Percentiles rank a stretch among this genome's conserved stretches.
These are phyloP conservation scores for Metschnikowia baotianmanensis DNA, from an alignment of 805 yeast genomes.

Conservation along the genomic window DNA sequence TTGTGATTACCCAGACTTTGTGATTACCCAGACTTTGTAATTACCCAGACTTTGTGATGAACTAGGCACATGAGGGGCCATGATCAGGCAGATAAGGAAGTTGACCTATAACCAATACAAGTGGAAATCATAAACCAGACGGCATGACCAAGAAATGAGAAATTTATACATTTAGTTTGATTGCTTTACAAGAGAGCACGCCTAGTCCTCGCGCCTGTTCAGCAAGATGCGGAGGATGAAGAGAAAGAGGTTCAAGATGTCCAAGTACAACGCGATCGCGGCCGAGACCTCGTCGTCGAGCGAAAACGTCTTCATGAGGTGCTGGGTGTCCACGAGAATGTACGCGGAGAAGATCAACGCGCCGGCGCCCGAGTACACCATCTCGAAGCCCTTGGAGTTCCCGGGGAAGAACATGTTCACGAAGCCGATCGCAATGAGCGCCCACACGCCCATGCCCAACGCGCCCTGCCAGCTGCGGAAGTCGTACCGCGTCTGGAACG, in stretches of 20 bases:
- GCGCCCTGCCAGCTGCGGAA: constrained; percentile 66
- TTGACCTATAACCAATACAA: no score
- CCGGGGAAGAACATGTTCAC: constrained; percentile 64
- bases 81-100: no score
- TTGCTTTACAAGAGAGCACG: no score
- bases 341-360: constrained; percentile 72
- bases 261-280: constrained; percentile 74
- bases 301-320: constrained; percentile 67
- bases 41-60: no score
- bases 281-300: constrained; percentile 87
- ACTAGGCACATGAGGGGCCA: no score
- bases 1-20: no score
- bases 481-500: constrained; percentile 75
- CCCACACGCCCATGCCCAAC: constrained; percentile 55
- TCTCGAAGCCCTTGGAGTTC: constrained; percentile 52
- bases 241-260: constrained; percentile 76
- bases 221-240: constrained; percentile 65
- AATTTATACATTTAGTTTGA: no score
- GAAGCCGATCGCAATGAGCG: constrained; percentile 68
- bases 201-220: constrained; percentile 11
- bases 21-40: no score
- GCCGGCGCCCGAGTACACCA: constrained; percentile 68
- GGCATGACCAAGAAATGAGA: no score
- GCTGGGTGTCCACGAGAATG: constrained; percentile 78
- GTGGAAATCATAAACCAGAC: no score